Percentiles rank a stretch among this genome's conserved stretches.
Conservation (phyloP, 169 alveolate species). For the Plasmodium gonderi region DNA sequence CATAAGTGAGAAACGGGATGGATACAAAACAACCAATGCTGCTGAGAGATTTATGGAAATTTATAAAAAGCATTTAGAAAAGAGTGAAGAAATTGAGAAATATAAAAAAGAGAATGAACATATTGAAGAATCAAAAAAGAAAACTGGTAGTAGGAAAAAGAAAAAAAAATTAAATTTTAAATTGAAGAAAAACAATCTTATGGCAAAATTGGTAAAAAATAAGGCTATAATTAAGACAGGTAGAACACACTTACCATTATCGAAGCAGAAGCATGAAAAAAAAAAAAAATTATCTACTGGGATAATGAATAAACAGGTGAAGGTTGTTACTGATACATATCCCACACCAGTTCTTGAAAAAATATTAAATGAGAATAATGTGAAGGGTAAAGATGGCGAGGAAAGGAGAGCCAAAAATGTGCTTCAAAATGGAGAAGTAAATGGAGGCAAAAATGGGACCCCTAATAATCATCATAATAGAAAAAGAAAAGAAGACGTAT, state of each 20-base stretch:
- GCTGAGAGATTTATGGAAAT: conserved; percentile 45
- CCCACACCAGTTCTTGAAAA: neutral
- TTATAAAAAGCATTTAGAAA: conserved; percentile 24
- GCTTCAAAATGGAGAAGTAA: neutral
- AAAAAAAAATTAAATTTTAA: conserved; percentile 58
- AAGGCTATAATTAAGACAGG: conserved; percentile 27
- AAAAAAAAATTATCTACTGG: neutral
- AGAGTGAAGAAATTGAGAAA: conserved; percentile 32
- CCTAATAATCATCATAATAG: neutral
- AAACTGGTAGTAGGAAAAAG: conserved; percentile 45
- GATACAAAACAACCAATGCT: neutral
- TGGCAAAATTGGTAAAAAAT: conserved; percentile 65
- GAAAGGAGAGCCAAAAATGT: neutral
- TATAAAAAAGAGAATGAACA: conserved; percentile 37
- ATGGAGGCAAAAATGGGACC: neutral
- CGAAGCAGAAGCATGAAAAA: neutral
- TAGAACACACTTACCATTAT: neutral
- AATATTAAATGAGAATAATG: neutral
- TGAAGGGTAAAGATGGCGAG: neutral
- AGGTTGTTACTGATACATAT: neutral
- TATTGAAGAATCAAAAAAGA: conserved; percentile 36
- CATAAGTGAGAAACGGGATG: neutral
- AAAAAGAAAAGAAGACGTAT: conserved; percentile 17
- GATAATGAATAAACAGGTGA: neutral
- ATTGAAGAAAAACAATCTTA: conserved; percentile 50